Evolutionary conservation across 108 stramenopile species (phyloP), one percentile per base, ranked within the genome.

Genomic region (Epipyxis sp.): DNA sequence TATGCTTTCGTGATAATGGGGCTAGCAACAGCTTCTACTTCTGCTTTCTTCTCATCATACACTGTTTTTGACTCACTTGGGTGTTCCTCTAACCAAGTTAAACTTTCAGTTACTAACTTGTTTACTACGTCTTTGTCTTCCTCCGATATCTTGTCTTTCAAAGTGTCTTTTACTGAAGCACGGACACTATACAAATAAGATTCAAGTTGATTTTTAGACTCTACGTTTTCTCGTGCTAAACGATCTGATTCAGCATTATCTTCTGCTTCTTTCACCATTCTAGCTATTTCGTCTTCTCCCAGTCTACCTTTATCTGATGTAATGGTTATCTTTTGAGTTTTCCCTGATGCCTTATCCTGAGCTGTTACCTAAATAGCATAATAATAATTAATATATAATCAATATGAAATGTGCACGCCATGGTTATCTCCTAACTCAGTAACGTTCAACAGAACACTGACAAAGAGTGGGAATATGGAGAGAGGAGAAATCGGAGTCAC

Each of bases 271-370:
- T 82, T 79, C 3, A 96, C 92, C 95, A 98, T 96, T 77, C 92
- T 88, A 61, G 95, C 88, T 79, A 96, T 95, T 65, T 98, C 95
- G 54, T 96, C 94, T 76, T 93, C 92, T 0, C 89, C 86, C 32
- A 98, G 86, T 44, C 97, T 90, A 54, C 97, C 97, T 77, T 96
- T 95, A 81, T 98, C 95, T 40, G 91, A 89, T 29, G 94, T 96
- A 82, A 96, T 98, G 37, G 95, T 98, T 68, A 98, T 94, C 80
- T 89, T 88, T 86, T 96, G 91, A n/a, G 85, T 79, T 78, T 92
- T 96, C n/a, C 94, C 92, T 29, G 94, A 95, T 6, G 89, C 91
- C 79, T 95, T 93, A 79, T 98, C 95, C 59, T 91, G 89, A 37
- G 97, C 97, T n/a, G 89, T 82, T 3, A 96, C 94, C 84, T 95